These are phyloP conservation scores for Lactarius sp. DNA, from an alignment of 768 basidiomycete species.

Conservation along the genomic window DNA sequence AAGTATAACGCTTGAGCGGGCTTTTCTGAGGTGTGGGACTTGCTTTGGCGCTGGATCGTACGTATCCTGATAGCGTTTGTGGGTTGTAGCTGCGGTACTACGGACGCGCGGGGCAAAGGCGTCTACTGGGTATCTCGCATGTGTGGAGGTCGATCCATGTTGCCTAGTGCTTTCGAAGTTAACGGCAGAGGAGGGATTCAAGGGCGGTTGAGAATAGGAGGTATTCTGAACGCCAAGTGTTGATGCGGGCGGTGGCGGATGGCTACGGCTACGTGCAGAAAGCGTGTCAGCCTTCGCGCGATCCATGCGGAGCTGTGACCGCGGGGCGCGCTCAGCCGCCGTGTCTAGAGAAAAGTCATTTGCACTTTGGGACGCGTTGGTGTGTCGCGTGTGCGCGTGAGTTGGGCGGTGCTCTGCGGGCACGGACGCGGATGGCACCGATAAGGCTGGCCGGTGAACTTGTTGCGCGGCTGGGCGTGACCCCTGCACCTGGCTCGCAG, in stretches of 20 bases:
- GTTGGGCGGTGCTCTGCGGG: not conserved
- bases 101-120: not conserved
- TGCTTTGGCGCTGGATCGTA: not conserved
- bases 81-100: not conserved
- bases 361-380: not conserved
- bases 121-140: not conserved
- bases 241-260: not conserved
- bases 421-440: conserved; percentile 4
- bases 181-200: not conserved
- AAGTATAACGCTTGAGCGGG: conserved; percentile 11
- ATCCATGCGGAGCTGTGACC: not conserved
- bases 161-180: not conserved
- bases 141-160: not conserved
- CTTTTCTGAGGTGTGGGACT: conserved; percentile 10
- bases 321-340: not conserved
- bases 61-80: not conserved
- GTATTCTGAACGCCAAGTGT: not conserved
- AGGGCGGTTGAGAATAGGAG: not conserved
- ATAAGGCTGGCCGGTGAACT: not conserved
- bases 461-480: not conserved
- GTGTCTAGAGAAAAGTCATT: not conserved
- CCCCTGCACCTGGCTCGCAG: not conserved
- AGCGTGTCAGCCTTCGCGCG: no score
- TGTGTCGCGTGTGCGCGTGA: not conserved
- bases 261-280: conserved; percentile 8